phyloP scores from a whole-genome alignment of 495 filamentous ascomycete genomes.

The Tuber microsphaerosporum region DNA sequence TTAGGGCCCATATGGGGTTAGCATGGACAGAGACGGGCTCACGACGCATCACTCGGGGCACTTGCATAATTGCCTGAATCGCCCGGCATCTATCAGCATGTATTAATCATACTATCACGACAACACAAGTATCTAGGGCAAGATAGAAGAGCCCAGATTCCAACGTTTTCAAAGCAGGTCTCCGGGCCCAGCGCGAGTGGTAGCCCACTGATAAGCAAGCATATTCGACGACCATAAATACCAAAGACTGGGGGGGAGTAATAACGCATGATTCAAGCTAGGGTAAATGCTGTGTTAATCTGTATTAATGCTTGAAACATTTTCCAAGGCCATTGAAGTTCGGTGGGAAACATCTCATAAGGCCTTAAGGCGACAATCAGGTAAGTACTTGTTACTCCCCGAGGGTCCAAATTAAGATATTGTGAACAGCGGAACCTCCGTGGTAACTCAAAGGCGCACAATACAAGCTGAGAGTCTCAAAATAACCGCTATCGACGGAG shows the following conservation, averaged over 20 bases:
- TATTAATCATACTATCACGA: not conserved
- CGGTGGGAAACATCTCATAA: not conserved
- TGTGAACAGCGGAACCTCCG: not conserved
- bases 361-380: not conserved
- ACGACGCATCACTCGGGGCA: conserved; percentile 26
- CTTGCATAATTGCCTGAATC: not conserved
- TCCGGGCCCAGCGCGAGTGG: not conserved
- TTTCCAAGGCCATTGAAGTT: not conserved
- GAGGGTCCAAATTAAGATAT: not conserved
- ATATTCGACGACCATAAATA: not conserved
- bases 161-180: not conserved
- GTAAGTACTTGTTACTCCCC: not conserved
- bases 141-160: not conserved
- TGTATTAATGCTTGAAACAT: not conserved
- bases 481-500: not conserved
- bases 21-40: conserved; percentile 25
- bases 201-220: not conserved
- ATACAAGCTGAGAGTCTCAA: not conserved
- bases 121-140: not conserved
- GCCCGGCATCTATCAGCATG: not conserved
- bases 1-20: not conserved
- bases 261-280: not conserved
- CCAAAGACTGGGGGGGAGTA: not conserved
- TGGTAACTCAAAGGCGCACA: not conserved
- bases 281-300: not conserved